A percentile compares a stretch with the other conserved stretches of the same genome.
phyloP scores from a whole-genome alignment of 106 monocot species.

The Alisma plantagoaquatica region DNA sequence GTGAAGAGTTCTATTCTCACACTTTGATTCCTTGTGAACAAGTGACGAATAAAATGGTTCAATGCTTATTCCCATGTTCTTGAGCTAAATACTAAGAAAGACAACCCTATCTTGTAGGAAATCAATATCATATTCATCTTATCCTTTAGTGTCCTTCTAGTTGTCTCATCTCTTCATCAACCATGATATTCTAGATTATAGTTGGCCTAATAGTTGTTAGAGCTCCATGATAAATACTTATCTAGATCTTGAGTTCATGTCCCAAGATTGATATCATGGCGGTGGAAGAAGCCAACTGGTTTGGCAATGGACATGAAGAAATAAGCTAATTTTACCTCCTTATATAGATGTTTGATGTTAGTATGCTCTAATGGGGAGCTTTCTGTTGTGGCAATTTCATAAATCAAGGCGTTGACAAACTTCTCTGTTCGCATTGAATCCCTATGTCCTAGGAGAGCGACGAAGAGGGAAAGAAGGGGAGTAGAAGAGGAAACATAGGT shows the following conservation, averaged over 20 bases:
- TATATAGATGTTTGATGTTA: slow-evolving; percentile 8
- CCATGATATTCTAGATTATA: slow-evolving; percentile 27
- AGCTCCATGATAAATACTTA: slow-evolving; percentile 31
- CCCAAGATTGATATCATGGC: slow-evolving; percentile 30
- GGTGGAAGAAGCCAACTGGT: slow-evolving; percentile 51
- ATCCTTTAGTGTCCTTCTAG: slow-evolving; percentile 53
- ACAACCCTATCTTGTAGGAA: slow-evolving; percentile 41
- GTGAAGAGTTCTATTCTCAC: slow-evolving; percentile 25
- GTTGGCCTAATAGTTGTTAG: slow-evolving; percentile 29
- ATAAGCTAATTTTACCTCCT: slow-evolving; percentile 18
- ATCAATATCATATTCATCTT: slow-evolving; percentile 31
- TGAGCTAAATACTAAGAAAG: slow-evolving; percentile 44
- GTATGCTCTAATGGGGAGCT: neutral
- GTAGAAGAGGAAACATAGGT: no score
- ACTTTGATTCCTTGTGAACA: slow-evolving; percentile 39
- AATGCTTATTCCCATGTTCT: slow-evolving; percentile 52
- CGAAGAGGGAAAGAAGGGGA: no score
- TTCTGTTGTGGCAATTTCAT: no score
- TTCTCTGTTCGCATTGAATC: no score
- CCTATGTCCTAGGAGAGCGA: no score
- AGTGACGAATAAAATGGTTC: slow-evolving; percentile 35
- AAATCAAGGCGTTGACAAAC: no score
- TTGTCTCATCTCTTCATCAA: slow-evolving; percentile 29
- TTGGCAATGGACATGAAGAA: slow-evolving; percentile 29
- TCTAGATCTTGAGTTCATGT: slow-evolving; percentile 47